Percentiles rank a stretch among this genome's conserved stretches.
Conservation (phyloP, 768 basidiomycete species). For the Mycena belliarum region DNA sequence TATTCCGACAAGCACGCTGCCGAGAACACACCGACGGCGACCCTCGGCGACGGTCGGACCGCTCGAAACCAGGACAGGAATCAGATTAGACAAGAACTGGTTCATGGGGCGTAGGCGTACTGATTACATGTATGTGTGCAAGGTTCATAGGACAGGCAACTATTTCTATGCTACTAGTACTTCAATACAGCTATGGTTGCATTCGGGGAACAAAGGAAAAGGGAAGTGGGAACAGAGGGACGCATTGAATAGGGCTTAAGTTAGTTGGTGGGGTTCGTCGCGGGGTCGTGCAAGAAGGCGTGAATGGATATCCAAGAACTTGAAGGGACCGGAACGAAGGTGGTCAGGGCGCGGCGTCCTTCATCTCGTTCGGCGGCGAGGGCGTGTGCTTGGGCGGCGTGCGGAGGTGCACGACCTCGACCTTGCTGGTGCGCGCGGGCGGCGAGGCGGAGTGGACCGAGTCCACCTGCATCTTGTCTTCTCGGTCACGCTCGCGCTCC, state of each 20-base stretch:
- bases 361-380: slow-evolving; percentile 56
- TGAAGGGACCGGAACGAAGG: not conserved
- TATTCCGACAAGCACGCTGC: too few relatives aligned
- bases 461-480: slow-evolving; percentile 60
- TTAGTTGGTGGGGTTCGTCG: slow-evolving; percentile 10
- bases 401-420: slow-evolving; percentile 53
- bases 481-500: slow-evolving; percentile 40
- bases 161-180: slow-evolving; percentile 20
- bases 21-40: too few relatives aligned
- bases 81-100: not conserved
- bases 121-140: slow-evolving; percentile 14
- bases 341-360: slow-evolving; percentile 23
- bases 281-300: slow-evolving; percentile 16
- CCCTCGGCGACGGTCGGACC: too few relatives aligned
- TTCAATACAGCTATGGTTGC: slow-evolving; percentile 19
- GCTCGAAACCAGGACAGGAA: too few relatives aligned
- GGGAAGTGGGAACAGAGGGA: not conserved
- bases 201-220: not conserved
- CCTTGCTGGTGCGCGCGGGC: slow-evolving; percentile 53
- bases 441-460: slow-evolving; percentile 52
- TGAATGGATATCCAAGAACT: slow-evolving; percentile 10
- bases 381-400: slow-evolving; percentile 57
- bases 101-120: slow-evolving; percentile 14
- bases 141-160: slow-evolving; percentile 6
- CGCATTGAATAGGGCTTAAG: slow-evolving; percentile 15